Percentiles rank a stretch among this genome's conserved stretches.
Conservation (phyloP, 306 rosid genomes). For the Cucumis melo region DNA sequence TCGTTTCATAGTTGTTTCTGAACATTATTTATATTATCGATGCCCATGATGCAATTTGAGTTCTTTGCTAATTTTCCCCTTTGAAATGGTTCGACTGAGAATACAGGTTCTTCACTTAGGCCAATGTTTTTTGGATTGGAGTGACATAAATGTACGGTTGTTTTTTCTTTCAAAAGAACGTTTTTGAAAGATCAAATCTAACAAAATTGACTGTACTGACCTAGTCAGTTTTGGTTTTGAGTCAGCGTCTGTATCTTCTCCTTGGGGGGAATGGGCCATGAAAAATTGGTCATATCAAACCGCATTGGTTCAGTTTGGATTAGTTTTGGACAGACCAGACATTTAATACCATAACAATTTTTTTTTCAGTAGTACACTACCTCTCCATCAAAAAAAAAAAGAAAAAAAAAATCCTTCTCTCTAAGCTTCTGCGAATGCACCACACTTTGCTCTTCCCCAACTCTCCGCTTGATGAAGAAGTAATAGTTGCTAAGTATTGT, state of each 20-base stretch:
- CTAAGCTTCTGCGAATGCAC: neutral
- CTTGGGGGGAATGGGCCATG: neutral
- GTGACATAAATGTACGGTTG: neutral
- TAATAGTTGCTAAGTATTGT: neutral
- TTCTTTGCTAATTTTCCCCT: neutral
- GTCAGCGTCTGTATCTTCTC: neutral
- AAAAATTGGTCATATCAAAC: neutral
- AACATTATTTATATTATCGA: neutral
- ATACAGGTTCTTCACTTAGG: neutral
- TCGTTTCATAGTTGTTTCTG: neutral
- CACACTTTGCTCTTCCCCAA: neutral
- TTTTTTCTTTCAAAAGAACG: neutral
- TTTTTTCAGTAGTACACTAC: neutral
- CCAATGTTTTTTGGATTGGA: neutral
- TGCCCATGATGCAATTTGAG: neutral
- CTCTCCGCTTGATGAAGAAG: neutral
- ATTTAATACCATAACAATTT: neutral
- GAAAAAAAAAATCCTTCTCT: too few relatives aligned
- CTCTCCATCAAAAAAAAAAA: too few relatives aligned
- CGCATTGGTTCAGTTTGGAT: neutral
- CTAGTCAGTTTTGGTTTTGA: neutral
- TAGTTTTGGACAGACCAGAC: neutral
- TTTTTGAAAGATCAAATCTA: neutral
- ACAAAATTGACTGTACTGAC: neutral
- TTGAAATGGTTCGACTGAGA: neutral